Evolutionary conservation across 2,329 filamentous ascomycete species (phyloP).

Genomic region (Chaetoscypha palmicola): DNA sequence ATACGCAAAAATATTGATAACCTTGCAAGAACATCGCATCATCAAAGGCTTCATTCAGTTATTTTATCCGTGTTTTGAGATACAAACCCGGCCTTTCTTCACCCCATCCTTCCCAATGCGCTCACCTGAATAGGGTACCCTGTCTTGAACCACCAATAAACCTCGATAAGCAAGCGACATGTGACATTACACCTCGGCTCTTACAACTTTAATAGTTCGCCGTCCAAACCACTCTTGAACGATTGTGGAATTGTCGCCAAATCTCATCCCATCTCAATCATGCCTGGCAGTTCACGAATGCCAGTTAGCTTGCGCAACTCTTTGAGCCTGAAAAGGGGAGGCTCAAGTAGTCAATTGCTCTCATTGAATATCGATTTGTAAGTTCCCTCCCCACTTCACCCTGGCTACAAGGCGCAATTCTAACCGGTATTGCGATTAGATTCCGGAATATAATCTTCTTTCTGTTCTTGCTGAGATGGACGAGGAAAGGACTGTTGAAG

Average conservation of each 20-base stretch:
- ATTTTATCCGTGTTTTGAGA: no score
- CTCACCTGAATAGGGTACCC: background rate
- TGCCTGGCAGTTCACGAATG: slow-evolving; percentile 63
- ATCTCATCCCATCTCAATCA: no score
- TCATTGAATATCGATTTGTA: slow-evolving; percentile 64
- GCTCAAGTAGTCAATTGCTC: slow-evolving; percentile 48
- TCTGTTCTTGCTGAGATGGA: slow-evolving; percentile 78
- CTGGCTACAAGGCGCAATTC: slow-evolving; percentile 5
- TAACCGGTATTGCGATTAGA: slow-evolving; percentile 36
- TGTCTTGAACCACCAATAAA: background rate
- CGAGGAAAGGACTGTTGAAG: slow-evolving; percentile 73
- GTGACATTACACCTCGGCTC: slow-evolving; percentile 9
- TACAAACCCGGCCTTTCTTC: no score
- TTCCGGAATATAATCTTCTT: slow-evolving; percentile 83
- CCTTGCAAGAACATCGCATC: no score
- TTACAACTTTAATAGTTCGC: background rate
- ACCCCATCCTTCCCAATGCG: background rate
- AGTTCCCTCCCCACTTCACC: slow-evolving; percentile 37
- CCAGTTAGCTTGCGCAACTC: slow-evolving; percentile 64
- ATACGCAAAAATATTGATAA: background rate
- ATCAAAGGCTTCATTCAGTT: no score
- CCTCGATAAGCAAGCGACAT: slow-evolving; percentile 3
- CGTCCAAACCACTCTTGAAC: no score
- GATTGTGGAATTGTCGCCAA: no score
- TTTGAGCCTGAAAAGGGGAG: slow-evolving; percentile 53